Conservation (phyloP, 805 yeast genomes). For the Helenozyma rhizophorensis region DNA sequence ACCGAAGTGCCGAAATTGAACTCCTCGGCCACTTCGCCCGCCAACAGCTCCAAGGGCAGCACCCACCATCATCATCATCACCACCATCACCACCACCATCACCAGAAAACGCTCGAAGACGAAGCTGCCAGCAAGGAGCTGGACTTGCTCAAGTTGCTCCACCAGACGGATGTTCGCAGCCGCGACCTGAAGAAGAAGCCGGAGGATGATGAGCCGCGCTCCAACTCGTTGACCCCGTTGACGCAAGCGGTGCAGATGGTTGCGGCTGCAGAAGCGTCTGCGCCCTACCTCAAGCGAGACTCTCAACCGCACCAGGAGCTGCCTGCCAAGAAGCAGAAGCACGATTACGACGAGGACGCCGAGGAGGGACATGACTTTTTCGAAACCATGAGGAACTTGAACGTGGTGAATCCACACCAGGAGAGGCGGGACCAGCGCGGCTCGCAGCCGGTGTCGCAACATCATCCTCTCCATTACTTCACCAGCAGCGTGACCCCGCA, state of each 20-base stretch:
- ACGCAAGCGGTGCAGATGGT: slow-evolving; percentile 40
- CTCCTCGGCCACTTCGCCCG: slow-evolving; percentile 50
- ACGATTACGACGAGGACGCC: slow-evolving; percentile 23
- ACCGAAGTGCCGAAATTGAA: slow-evolving; percentile 68
- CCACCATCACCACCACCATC: slow-evolving; percentile 30
- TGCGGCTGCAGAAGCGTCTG: slow-evolving; percentile 23
- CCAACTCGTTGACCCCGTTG: slow-evolving; percentile 29
- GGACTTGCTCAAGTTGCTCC: slow-evolving; percentile 43
- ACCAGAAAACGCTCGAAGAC: slow-evolving; percentile 8
- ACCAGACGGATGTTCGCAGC: slow-evolving; percentile 18
- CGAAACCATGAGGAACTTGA: slow-evolving; percentile 59
- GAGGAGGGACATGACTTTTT: slow-evolving; percentile 69
- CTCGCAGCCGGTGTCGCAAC: slow-evolving; percentile 46
- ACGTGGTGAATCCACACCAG: slow-evolving; percentile 1
- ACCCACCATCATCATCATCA: slow-evolving; percentile 15
- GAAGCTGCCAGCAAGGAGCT: slow-evolving; percentile 28
- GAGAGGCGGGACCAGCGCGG: neutral
- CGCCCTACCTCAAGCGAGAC: slow-evolving; percentile 6
- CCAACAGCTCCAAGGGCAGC: slow-evolving; percentile 13
- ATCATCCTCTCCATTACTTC: slow-evolving; percentile 45
- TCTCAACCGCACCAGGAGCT: slow-evolving; percentile 3
- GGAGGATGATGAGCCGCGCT: slow-evolving; percentile 1
- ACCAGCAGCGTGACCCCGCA: slow-evolving; percentile 15
- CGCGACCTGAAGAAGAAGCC: slow-evolving; percentile 2
- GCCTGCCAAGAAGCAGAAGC: slow-evolving; percentile 6